A percentile compares a stretch with the other conserved stretches of the same genome.
These are phyloP conservation scores for Saccharomycopsis fermentans DNA, from an alignment of 805 yeast species.

Conservation along the genomic window DNA sequence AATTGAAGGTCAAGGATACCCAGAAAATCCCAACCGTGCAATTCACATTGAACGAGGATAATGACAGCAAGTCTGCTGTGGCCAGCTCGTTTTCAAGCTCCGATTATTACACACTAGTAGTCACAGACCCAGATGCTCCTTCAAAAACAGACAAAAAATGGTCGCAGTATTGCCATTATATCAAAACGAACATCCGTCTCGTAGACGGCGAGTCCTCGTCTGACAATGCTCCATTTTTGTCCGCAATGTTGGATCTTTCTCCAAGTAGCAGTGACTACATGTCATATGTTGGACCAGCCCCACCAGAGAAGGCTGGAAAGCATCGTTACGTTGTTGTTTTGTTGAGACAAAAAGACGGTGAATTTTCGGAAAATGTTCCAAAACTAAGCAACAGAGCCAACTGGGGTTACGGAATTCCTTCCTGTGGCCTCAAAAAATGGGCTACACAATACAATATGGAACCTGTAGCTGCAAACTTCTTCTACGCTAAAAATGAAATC, in stretches of 20 bases:
- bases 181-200: constrained; percentile 45
- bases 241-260: constrained; percentile 28
- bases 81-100: constrained; percentile 21
- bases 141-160: constrained; percentile 70
- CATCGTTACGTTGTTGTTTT: constrained; percentile 79
- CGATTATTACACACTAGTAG: constrained; percentile 58
- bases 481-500: constrained; percentile 53
- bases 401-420: constrained; percentile 85
- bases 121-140: constrained; percentile 96
- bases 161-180: constrained; percentile 80
- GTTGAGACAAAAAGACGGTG: constrained; percentile 44
- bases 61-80: constrained; percentile 3
- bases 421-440: constrained; percentile 70
- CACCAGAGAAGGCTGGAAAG: constrained; percentile 78
- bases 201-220: constrained; percentile 23
- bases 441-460: constrained; percentile 49
- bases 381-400: constrained; percentile 39
- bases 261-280: constrained; percentile 32
- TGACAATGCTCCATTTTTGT: constrained; percentile 20
- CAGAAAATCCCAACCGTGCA: constrained; percentile 59
- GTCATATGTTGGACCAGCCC: constrained; percentile 74
- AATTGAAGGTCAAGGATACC: constrained; percentile 52
- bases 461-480: constrained; percentile 72
- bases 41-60: constrained; percentile 40
- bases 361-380: constrained; percentile 6